Evolutionary conservation across 1,139 yeast species (phyloP).

Genomic region (Ashbya aceris): DNA sequence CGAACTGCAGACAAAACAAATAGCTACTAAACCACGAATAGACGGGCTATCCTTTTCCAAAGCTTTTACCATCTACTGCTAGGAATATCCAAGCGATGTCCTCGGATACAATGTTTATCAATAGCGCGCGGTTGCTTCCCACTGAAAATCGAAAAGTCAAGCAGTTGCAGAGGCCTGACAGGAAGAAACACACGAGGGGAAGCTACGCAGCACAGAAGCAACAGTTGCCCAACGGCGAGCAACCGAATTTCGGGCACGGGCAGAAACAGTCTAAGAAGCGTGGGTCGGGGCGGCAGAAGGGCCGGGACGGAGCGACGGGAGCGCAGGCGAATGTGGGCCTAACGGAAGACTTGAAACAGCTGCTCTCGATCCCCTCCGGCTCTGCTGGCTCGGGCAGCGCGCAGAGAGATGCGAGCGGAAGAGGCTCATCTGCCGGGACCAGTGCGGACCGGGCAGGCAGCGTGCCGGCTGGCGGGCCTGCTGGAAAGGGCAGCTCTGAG

Average conservation of each 20-base stretch:
- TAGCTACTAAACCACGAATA: too few species aligned
- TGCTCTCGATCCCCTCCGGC: conserved; percentile 10
- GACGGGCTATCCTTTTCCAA: not conserved
- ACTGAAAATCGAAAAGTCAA: conserved; percentile 21
- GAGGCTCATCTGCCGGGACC: not conserved
- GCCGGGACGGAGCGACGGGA: conserved; percentile 6
- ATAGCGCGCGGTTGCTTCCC: conserved; percentile 26
- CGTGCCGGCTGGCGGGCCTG: conserved; percentile 3
- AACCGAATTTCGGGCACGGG: conserved; percentile 24
- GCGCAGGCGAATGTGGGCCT: conserved; percentile 10
- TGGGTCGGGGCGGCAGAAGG: conserved; percentile 2
- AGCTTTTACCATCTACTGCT: not conserved
- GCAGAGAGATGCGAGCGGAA: not conserved
- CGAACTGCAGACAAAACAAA: too few species aligned
- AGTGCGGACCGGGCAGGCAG: conserved; percentile 5
- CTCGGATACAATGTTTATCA: conserved; percentile 28
- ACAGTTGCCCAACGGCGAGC: conserved; percentile 25
- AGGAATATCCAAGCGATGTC: conserved; percentile 16
- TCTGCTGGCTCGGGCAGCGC: too few species aligned
- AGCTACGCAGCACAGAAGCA: conserved; percentile 17
- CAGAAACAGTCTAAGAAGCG: not conserved
- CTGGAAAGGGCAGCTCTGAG: conserved; percentile 1
- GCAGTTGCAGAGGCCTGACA: conserved; percentile 13
- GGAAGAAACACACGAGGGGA: conserved; percentile 3
- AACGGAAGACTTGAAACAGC: conserved; percentile 17